phyloP scores from a whole-genome alignment of 345 rosid genomes.

The Viola odorata region DNA sequence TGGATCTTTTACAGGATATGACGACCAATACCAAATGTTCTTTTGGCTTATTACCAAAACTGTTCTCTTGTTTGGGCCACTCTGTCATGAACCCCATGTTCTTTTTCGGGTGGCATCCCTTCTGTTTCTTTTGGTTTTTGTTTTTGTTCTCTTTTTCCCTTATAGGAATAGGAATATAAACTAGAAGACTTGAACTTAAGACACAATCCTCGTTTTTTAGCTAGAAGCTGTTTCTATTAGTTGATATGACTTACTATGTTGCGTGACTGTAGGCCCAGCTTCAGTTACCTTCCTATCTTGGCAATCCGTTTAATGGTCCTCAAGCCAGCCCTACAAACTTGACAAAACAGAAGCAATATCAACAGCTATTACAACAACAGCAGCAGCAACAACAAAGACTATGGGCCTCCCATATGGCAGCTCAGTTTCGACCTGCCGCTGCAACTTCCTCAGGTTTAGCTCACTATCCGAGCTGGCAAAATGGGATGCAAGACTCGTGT shows the following conservation, averaged over 20 bases:
- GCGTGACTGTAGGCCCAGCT: constrained; percentile 36
- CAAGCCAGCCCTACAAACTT: constrained; percentile 16
- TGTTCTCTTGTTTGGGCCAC: too few relatives aligned
- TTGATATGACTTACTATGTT: neutral
- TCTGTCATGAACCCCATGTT: too few relatives aligned
- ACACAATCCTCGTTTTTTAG: neutral
- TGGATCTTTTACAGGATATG: too few relatives aligned
- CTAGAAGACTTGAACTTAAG: neutral
- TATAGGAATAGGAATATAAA: neutral
- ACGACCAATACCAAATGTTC: too few relatives aligned
- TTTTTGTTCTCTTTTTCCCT: neutral
- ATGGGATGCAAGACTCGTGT: constrained; percentile 34
- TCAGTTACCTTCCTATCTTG: constrained; percentile 36
- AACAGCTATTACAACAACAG: constrained; percentile 17
- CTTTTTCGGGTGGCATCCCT: too few relatives aligned
- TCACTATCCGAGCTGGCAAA: constrained; percentile 43
- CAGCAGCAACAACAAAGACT: constrained; percentile 29
- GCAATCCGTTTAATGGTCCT: constrained; percentile 27
- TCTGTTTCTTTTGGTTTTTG: too few relatives aligned
- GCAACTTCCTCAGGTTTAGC: constrained; percentile 26
- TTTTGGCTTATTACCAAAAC: too few relatives aligned
- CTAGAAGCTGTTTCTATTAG: neutral
- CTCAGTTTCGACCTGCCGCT: constrained; percentile 32
- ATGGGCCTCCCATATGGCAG: constrained; percentile 45
- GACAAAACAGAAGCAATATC: constrained; percentile 39